Percentiles rank a stretch among this genome's conserved stretches.
Evolutionary conservation across 345 rosid species (phyloP).

Genomic region (thale cress (Arabidopsis thaliana)): DNA sequence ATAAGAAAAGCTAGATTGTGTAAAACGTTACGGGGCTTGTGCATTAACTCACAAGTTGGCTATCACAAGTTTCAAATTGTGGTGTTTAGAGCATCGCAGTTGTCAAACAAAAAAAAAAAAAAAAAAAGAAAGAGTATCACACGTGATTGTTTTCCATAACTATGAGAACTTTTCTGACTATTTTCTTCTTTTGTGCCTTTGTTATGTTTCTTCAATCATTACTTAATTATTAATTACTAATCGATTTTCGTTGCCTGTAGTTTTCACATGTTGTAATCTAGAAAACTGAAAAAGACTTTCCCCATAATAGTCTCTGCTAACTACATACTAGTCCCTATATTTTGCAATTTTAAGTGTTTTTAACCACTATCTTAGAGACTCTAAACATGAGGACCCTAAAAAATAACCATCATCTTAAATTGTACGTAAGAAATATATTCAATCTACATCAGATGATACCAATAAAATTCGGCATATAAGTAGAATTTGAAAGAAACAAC

Average conservation of each 20-base stretch:
- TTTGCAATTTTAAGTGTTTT: background rate
- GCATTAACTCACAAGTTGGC: conserved; percentile 35
- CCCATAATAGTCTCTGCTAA: background rate
- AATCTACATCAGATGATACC: background rate
- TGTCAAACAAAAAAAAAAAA: background rate
- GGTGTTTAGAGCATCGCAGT: conserved; percentile 15
- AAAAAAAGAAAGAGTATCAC: background rate
- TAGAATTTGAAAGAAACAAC: background rate
- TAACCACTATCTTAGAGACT: background rate
- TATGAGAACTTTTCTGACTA: background rate
- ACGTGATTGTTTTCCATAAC: conserved; percentile 5
- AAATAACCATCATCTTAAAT: background rate
- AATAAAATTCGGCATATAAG: background rate
- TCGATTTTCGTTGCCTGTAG: conserved; percentile 22
- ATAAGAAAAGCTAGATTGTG: background rate
- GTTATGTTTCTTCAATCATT: background rate
- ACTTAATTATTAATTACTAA: background rate
- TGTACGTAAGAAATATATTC: background rate
- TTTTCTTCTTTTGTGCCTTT: background rate
- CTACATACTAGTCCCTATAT: conserved; percentile 10
- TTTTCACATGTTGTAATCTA: conserved; percentile 32
- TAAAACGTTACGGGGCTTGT: conserved; percentile 17
- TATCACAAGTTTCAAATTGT: conserved; percentile 24
- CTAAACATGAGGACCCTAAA: background rate
- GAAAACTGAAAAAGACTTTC: conserved; percentile 7